phyloP scores from a whole-genome alignment of 1,284 basidiomycete species.

The Irpex rosettiformis region DNA sequence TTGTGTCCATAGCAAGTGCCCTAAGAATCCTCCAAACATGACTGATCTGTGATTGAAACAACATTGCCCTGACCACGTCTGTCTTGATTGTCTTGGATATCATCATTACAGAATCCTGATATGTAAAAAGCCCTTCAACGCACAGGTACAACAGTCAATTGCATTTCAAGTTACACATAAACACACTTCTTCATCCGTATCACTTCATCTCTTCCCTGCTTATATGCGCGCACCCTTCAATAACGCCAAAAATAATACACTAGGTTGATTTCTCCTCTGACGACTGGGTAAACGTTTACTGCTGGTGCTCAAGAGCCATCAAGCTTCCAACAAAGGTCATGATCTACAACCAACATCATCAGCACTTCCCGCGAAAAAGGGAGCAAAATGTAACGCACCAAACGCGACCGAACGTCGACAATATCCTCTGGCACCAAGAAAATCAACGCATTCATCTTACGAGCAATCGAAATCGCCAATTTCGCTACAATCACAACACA shows the following conservation, averaged over 20 bases:
- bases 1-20: too few relatives aligned
- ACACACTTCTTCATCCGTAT: neutral
- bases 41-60: too few relatives aligned
- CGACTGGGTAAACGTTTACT: neutral
- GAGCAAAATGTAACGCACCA: slow-evolving; percentile 49
- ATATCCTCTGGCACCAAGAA: slow-evolving; percentile 98
- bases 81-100: too few relatives aligned
- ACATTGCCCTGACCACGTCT: too few relatives aligned
- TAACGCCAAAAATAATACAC: slow-evolving; percentile 2
- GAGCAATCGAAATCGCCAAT: slow-evolving; percentile 95
- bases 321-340: slow-evolving; percentile 53
- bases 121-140: too few relatives aligned
- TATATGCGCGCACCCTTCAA: neutral
- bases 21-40: too few relatives aligned
- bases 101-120: too few relatives aligned
- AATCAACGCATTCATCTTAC: slow-evolving; percentile 96
- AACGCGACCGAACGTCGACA: slow-evolving; percentile 80
- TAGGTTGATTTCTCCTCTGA: neutral
- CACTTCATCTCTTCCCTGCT: neutral
- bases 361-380: too few relatives aligned
- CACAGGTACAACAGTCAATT: neutral
- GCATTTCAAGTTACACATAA: slow-evolving; percentile 5
- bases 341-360: slow-evolving; percentile 36
- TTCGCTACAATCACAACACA: slow-evolving; percentile 57
- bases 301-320: slow-evolving; percentile 28